Base-by-base conservation (phyloP, 108 stramenopile species). In the Nitzschia inconspicua region DNA sequence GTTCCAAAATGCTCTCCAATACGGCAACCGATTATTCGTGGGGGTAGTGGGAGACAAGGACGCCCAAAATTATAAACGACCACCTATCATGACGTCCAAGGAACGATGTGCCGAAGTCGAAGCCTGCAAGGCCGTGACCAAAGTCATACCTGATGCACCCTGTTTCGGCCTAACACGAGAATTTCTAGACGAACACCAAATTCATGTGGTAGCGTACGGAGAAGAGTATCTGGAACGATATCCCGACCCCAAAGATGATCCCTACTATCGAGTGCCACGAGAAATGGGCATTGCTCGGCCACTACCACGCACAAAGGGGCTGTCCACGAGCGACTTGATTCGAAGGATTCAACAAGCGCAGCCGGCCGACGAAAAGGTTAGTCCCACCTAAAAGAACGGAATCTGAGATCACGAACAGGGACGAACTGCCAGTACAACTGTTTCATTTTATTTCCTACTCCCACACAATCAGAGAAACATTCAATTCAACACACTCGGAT, bases 21-120 rank as follows among this genome's bases (percentile, higher is more conserved):
- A 67, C 68, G 94, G 94, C 6, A 95, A 91, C 65, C 86, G 94
- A 28, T 63, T 95, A 4, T 92, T 80, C 70, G 94, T 95, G 22
- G 94, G 94, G 16, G 94, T 95, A 14, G 87, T 89, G 23, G 86
- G 84, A 13, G 94, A 95, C 68, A 73, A 86, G 51, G 94, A 95
- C 62, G 89, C 89, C 57, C 59, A 77, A 20, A 60, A 62, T 4
- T 95, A 95, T 76, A 95, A 95, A 61, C 79, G 94, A 47, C 88
- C 88, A 35, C 94, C 94, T 30, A 90, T 95, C 48, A 95, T 95
- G 94, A 76, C 79, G 18, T 72, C 68, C 22, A 84, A 63, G 27
- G 94, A 95, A 77, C 78, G 94, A 34, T 91, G 88, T 65, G 94
- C 90, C 20, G 94, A 91, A 66, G 94, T 95, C 9, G 88, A 89